phyloP scores from a whole-genome alignment of 768 basidiomycete species.

The Lentinus tigrinus region DNA sequence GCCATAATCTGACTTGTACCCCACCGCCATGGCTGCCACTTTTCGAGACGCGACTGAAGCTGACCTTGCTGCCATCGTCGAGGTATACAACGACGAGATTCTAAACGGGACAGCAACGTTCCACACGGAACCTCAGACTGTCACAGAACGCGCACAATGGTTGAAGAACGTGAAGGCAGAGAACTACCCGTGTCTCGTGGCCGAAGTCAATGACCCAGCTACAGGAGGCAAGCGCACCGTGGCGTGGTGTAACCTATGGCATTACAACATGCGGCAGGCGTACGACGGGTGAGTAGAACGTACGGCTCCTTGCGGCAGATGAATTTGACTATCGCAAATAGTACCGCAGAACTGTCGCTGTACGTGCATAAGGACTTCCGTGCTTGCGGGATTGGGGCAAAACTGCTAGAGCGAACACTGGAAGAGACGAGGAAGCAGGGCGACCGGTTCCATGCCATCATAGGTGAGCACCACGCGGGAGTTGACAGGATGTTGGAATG shows the following conservation, averaged over 20 bases:
- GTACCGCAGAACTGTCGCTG: conserved; percentile 10
- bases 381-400: not conserved
- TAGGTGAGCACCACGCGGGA: not conserved
- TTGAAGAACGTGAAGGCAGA: not conserved
- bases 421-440: conserved; percentile 1
- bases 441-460: conserved; percentile 10
- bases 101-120: conserved; percentile 13
- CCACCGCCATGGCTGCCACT: not conserved
- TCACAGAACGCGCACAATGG: conserved; percentile 4
- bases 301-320: not conserved
- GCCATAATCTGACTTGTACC: not conserved
- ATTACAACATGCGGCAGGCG: conserved; percentile 5
- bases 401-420: not conserved
- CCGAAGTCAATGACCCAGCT: not conserved
- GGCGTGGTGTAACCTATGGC: conserved; percentile 10
- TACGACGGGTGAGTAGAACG: conserved; percentile 7
- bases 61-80: conserved; percentile 8
- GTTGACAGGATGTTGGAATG: not conserved
- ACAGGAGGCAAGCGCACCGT: not conserved
- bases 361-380: conserved; percentile 14
- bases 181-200: conserved; percentile 13
- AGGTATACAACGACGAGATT: conserved; percentile 13
- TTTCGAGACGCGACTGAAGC: not conserved
- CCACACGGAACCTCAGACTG: conserved; percentile 3
- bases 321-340: not conserved